Base-by-base conservation (phyloP, 2,329 filamentous ascomycete genomes). In the Alternaria sp. region DNA sequence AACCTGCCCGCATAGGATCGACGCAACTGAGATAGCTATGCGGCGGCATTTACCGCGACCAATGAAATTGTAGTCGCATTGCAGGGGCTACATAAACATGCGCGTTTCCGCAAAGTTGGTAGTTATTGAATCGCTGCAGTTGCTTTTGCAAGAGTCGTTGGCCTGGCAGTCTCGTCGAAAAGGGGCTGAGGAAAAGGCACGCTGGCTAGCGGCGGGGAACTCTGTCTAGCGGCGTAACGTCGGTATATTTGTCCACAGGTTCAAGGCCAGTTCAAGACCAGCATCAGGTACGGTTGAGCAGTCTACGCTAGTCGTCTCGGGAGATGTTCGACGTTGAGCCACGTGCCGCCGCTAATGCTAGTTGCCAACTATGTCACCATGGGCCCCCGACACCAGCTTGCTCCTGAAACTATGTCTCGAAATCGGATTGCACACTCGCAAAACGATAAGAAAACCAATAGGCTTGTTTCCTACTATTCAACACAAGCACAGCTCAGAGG, bases 1-100 rank as follows among this genome's bases (percentile, higher is more conserved):
- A 26, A 34, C 34, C 42, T 55, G 44, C 21, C 45, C 51, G 51
- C 26, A 23, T 36, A 49, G 26, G 39, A 55, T 51, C 51, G 45
- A 54, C 51, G 31, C 26, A 28, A 31, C 31, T 45, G 23, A 28
- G 21, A 40, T 41, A 7, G 31, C 31, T 34, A 21, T 8, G 23
- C 31, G 56, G 51, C 28, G 13, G 14, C 14, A 8, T 33, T 9
- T 36, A 10, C 39, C 51, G 44, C 11, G 28, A 31, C 56, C 51
- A 50, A 50, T 49, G 26, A 44, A 9, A n/a, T 11, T 10, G 31
- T 7, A 28, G n/a, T 41, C 13, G n/a, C 51, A 24, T 17, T 31
- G 42, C 42, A 42, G 36, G 17, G 10, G n/a, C 21, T 31, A 26
- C 36, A 26, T 5, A 23, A 5, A 24, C 2, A 46, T 6, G 42